Conservation (phyloP, 495 filamentous ascomycete genomes). For the Ascodesmis nigricans region DNA sequence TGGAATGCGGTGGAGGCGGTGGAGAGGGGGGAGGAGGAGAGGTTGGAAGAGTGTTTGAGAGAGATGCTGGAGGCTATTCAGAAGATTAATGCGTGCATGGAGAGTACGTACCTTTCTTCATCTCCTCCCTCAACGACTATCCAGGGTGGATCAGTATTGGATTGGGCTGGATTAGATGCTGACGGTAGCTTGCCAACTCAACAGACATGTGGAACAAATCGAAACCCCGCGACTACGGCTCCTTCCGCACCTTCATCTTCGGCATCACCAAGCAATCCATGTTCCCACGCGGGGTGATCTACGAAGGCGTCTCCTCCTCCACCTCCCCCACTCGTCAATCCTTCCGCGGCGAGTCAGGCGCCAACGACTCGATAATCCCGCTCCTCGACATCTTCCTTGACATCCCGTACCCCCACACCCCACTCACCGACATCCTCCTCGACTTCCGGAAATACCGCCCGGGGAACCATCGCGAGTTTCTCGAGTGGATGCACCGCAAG, state of each 20-base stretch:
- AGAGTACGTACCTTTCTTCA: conserved; percentile 30
- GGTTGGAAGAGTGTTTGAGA: conserved; percentile 41
- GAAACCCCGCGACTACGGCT: conserved; percentile 53
- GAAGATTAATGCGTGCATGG: conserved; percentile 57
- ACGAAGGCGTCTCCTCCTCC: conserved; percentile 55
- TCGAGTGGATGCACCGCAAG: conserved; percentile 41
- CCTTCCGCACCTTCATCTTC: conserved; percentile 84
- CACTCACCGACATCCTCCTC: conserved; percentile 59
- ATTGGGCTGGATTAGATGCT: conserved; percentile 1
- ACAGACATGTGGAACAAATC: conserved; percentile 68
- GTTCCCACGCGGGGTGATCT: conserved; percentile 77
- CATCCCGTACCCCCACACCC: conserved; percentile 60
- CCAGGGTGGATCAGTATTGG: not conserved
- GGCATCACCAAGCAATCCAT: conserved; percentile 73
- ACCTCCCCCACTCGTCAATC: conserved; percentile 30
- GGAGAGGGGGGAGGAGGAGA: conserved; percentile 26
- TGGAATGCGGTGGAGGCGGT: conserved; percentile 41
- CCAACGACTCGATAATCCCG: conserved; percentile 66
- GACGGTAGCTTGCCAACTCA: conserved; percentile 6
- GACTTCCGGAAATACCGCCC: conserved; percentile 76
- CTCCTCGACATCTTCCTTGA: conserved; percentile 64
- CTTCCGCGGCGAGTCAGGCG: conserved; percentile 74
- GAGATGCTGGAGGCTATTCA: conserved; percentile 39
- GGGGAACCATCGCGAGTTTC: conserved; percentile 62
- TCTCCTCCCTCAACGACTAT: conserved; percentile 4